These are phyloP conservation scores for Fusarium cyanostomum DNA, from an alignment of 2,329 filamentous ascomycete species.

Conservation along the genomic window DNA sequence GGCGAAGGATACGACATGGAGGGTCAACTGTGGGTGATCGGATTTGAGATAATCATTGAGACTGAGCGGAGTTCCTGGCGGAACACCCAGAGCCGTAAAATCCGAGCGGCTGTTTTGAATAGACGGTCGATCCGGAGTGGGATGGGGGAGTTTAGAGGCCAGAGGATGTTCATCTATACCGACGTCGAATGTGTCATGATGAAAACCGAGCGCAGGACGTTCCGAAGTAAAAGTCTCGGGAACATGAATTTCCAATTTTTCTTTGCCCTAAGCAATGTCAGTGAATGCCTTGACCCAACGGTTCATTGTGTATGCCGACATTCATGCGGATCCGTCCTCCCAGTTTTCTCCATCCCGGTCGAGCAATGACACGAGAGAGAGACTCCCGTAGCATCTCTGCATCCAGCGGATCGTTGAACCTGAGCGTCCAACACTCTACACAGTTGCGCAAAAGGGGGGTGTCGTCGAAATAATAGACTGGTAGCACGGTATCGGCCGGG, in stretches of 20 bases:
- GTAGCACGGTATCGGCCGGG: slow-evolving; percentile 14
- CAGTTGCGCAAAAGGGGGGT: slow-evolving; percentile 12
- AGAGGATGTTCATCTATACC: slow-evolving; percentile 54
- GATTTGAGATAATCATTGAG: slow-evolving; percentile 11
- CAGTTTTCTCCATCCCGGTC: slow-evolving; percentile 55
- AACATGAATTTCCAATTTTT: slow-evolving; percentile 47
- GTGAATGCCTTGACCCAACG: rapidly evolving
- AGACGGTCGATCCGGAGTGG: slow-evolving; percentile 12
- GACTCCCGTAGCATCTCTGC: slow-evolving; percentile 44
- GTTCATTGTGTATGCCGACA: not conserved
- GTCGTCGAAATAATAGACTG: slow-evolving; percentile 20
- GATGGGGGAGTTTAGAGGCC: slow-evolving; percentile 49
- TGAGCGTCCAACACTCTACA: slow-evolving; percentile 13
- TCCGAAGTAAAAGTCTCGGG: slow-evolving; percentile 43
- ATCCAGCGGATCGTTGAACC: slow-evolving; percentile 45
- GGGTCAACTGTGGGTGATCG: slow-evolving; percentile 11
- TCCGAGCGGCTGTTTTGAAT: not conserved
- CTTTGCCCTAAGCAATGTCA: not conserved
- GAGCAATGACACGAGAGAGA: slow-evolving; percentile 25
- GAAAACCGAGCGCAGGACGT: slow-evolving; percentile 53
- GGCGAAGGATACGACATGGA: slow-evolving; percentile 15
- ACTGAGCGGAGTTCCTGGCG: not conserved
- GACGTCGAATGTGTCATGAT: slow-evolving; percentile 49
- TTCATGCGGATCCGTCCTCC: slow-evolving; percentile 46
- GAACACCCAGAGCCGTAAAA: not conserved